Base-by-base conservation (phyloP, 2,329 filamentous ascomycete species). In the Penicillium sp. region DNA sequence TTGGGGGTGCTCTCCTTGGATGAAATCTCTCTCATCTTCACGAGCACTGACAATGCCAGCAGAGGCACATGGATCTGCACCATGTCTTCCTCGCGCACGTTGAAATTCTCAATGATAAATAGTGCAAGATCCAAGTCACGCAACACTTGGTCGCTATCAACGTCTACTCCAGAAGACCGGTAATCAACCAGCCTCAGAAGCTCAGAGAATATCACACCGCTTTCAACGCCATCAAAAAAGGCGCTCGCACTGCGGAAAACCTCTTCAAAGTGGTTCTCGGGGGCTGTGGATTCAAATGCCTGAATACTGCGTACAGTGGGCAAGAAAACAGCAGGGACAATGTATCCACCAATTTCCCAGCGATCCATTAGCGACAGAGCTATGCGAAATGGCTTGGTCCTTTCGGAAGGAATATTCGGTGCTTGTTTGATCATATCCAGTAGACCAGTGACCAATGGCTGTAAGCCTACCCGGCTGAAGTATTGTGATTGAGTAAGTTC, bases 151-250 rank as follows among this genome's bases (percentile, higher is more conserved):
- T 84, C 79, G 5, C 76, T 73, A 4, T 69, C 64, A 34, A 68
- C 66, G 32, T 68, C 76, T n/a, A 83, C 78, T 63, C 85, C 80
- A 1, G 80, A 80, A 27, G 74, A 53, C 45, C 77, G 70, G 18
- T 77, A 75, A 32, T 77, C 73, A 56, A 94, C 77, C 40, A 94
- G 80, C 13, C 84, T 79, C 53, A 90, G 77, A 53, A 96, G 80
- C 68, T 96, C 90, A 46, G 88, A 86, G 79, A 95, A 99, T 45
- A 99, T 96, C 21, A 97, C 79, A 8, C 89, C 88, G 65, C 92
- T 96, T 73, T 99, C 94, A 38, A 97, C 93, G 6, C 93, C 93
- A 68, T 99, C 94, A 63, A 99, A 99, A 75, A 99, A 99, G 39
- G 94, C 88, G 68, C 89, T 96, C 6, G 93, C 94, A 69, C 93